These are phyloP conservation scores for Xerocomus spinulosus DNA, from an alignment of 768 basidiomycete genomes.

Conservation along the genomic window DNA sequence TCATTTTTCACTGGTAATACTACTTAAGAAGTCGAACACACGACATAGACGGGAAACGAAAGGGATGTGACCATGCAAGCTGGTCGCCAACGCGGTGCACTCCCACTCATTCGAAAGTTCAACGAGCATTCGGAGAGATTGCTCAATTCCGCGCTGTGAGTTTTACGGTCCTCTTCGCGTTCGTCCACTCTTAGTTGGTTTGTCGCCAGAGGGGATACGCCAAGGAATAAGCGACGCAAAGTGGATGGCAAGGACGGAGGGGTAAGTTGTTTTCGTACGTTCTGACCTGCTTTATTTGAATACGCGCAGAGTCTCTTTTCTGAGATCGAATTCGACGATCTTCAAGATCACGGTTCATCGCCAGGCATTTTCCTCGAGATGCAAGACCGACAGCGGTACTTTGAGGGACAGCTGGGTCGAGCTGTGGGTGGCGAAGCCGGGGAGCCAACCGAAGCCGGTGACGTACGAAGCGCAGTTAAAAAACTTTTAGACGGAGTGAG, in stretches of 20 bases:
- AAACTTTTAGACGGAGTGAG: constrained; percentile 45
- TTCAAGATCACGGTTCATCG: constrained; percentile 64
- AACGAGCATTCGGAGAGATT: constrained; percentile 95
- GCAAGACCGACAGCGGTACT: constrained; percentile 80
- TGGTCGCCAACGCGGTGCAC: constrained; percentile 78
- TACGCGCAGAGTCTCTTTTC: constrained; percentile 32
- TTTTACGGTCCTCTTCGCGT: constrained; percentile 6
- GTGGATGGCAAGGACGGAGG: constrained; percentile 39
- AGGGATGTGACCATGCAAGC: constrained; percentile 95
- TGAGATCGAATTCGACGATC: constrained; percentile 82
- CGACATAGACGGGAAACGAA: constrained; percentile 74
- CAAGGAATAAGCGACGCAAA: constrained; percentile 58
- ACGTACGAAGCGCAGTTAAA: constrained; percentile 44
- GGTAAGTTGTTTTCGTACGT: constrained; percentile 32
- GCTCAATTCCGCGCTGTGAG: constrained; percentile 72
- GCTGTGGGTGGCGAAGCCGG: background rate
- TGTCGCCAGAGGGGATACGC: constrained; percentile 46
- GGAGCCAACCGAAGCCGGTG: constrained; percentile 31
- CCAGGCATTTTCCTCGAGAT: constrained; percentile 79
- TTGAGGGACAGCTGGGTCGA: constrained; percentile 57
- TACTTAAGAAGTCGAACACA: background rate
- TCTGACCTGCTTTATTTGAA: background rate
- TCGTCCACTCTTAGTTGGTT: background rate
- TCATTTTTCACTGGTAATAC: background rate
- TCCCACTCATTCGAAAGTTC: constrained; percentile 94